phyloP scores from a whole-genome alignment of 2,329 filamentous ascomycete genomes.

The Paecilomyces sp. region DNA sequence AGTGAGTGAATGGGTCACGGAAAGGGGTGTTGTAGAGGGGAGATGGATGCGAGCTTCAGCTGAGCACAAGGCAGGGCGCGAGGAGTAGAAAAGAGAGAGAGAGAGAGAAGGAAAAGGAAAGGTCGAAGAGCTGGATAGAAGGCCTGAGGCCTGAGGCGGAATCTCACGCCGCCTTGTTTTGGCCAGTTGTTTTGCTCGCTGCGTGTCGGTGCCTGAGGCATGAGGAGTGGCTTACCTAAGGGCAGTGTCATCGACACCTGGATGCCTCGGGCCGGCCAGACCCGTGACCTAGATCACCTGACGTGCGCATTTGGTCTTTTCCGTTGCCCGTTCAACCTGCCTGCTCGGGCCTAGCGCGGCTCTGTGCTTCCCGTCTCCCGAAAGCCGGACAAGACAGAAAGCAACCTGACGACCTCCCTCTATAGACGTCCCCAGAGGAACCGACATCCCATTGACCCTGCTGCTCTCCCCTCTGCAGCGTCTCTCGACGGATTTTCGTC shows the following conservation, averaged over 20 bases:
- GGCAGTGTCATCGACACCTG: neutral
- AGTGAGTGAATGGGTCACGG: slow-evolving; percentile 2
- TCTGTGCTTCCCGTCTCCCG: slow-evolving; percentile 15
- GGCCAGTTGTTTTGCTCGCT: slow-evolving; percentile 8
- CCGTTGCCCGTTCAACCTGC: slow-evolving; percentile 14
- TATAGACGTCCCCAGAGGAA: slow-evolving; percentile 20
- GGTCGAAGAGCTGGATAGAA: slow-evolving; percentile 15
- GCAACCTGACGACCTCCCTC: slow-evolving; percentile 27
- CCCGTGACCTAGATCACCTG: neutral
- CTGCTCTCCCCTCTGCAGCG: slow-evolving; percentile 29
- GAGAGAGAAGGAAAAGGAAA: slow-evolving; percentile 21
- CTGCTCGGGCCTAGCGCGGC: slow-evolving; percentile 21
- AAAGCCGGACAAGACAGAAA: slow-evolving; percentile 20
- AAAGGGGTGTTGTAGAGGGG: slow-evolving; percentile 5
- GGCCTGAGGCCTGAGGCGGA: slow-evolving; percentile 6
- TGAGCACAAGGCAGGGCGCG: slow-evolving; percentile 8
- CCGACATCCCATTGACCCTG: slow-evolving; percentile 20
- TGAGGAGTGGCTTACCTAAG: neutral
- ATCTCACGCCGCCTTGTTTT: slow-evolving; percentile 12
- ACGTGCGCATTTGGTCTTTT: slow-evolving; percentile 17
- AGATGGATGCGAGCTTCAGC: slow-evolving; percentile 5
- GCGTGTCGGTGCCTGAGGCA: slow-evolving; percentile 2
- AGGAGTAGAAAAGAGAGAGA: slow-evolving; percentile 14
- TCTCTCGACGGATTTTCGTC: slow-evolving; percentile 24
- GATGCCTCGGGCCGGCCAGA: neutral